phyloP scores from a whole-genome alignment of 371 early-diverging fungal genomes.

The Batrachochytrium dendrobatidis region DNA sequence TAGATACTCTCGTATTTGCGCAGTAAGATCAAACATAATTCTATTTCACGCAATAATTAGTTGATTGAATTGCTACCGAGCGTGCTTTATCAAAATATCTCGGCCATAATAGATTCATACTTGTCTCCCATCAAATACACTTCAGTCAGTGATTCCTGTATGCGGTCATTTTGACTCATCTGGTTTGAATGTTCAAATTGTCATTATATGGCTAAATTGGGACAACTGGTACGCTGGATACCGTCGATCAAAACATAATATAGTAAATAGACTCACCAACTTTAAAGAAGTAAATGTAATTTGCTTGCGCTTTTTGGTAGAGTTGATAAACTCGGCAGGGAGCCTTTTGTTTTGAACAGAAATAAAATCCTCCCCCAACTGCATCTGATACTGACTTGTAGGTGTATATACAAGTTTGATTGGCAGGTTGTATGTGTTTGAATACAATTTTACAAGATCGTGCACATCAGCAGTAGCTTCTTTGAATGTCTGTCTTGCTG shows the following conservation, averaged over 20 bases:
- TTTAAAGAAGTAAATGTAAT: conserved; percentile 70
- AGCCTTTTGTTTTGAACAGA: conserved; percentile 17
- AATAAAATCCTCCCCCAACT: conserved; percentile 32
- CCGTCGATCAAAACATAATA: neutral
- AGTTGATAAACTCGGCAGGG: conserved; percentile 51
- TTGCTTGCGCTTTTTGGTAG: conserved; percentile 51
- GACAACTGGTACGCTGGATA: neutral
- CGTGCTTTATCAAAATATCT: neutral
- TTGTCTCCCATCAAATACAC: conserved; percentile 77
- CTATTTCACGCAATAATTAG: conserved; percentile 40
- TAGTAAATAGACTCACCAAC: conserved; percentile 41
- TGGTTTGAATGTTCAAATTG: conserved; percentile 13
- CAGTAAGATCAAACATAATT: conserved; percentile 54
- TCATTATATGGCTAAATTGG: too few species aligned
- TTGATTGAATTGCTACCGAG: too few species aligned
- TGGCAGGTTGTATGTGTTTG: conserved; percentile 46
- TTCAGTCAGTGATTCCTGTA: conserved; percentile 62
- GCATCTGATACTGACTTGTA: conserved; percentile 57
- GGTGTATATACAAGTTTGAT: conserved; percentile 61
- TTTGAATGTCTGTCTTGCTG: conserved; percentile 73
- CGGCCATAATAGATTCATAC: conserved; percentile 23
- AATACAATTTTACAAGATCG: conserved; percentile 41
- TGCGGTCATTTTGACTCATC: conserved; percentile 68
- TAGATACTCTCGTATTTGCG: conserved; percentile 52
- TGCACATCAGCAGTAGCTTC: conserved; percentile 79